A percentile compares a stretch with the other conserved stretches of the same genome.
Evolutionary conservation across 352 stramenopile species (phyloP).

Genomic region (Phytophthora citricola): DNA sequence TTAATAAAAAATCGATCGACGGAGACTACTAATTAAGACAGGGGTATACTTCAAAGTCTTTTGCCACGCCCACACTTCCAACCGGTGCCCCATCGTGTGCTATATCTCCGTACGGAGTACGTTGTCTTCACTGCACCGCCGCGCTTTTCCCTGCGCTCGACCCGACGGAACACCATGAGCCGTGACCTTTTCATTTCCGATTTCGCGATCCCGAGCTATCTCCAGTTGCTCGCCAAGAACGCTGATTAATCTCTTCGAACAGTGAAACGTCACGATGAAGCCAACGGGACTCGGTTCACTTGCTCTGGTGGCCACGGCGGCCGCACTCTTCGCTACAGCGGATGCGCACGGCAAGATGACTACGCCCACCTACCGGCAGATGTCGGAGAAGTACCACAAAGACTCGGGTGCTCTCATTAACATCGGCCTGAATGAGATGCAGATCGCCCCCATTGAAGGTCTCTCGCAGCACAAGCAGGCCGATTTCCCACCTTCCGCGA

Average conservation of each 20-base stretch:
- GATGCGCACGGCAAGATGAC: slow-evolving; percentile 37
- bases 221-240: background rate
- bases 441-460: slow-evolving; percentile 40
- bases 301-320: slow-evolving; percentile 14
- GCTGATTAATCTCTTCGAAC: slow-evolving; percentile 1
- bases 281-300: background rate
- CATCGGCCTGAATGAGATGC: slow-evolving; percentile 37
- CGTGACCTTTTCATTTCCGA: background rate
- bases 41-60: too few species aligned
- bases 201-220: background rate
- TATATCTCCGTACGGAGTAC: too few species aligned
- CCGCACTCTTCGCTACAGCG: slow-evolving; percentile 21
- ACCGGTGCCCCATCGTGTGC: too few species aligned
- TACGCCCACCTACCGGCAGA: slow-evolving; percentile 11
- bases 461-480: slow-evolving; percentile 36
- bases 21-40: too few species aligned
- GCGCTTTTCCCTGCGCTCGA: background rate
- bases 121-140: background rate
- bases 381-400: slow-evolving; percentile 38
- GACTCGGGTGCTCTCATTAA: slow-evolving; percentile 39
- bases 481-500: slow-evolving; percentile 35
- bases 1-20: too few species aligned
- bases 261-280: background rate
- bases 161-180: background rate
- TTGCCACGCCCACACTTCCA: too few species aligned